Conservation (phyloP, 1,284 basidiomycete genomes). For the Pterulicium gracile region DNA sequence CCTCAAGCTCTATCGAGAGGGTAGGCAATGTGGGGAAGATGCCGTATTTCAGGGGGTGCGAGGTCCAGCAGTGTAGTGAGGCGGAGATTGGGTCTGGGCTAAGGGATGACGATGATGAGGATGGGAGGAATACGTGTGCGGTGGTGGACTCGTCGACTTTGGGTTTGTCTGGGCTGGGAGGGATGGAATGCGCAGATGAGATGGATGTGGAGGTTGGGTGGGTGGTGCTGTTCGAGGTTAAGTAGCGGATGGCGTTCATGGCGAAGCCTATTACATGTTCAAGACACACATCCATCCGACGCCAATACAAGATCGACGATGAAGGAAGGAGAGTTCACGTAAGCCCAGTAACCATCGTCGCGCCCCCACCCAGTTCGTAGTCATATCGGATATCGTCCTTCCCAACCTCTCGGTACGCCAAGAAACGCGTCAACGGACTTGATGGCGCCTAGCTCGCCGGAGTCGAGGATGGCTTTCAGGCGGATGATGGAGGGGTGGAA, state of each 20-base stretch:
- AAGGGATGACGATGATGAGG: too few species aligned
- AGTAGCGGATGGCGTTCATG: constrained; percentile 29
- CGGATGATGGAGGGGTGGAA: constrained; percentile 52
- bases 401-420: constrained; percentile 21
- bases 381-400: constrained; percentile 46
- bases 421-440: constrained; percentile 28
- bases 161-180: too few species aligned
- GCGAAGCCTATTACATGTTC: constrained; percentile 34
- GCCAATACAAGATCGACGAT: too few species aligned
- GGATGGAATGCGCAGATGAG: constrained; percentile 12
- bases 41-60: constrained; percentile 18
- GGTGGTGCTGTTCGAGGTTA: constrained; percentile 1
- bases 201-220: background rate
- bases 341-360: constrained; percentile 62
- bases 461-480: constrained; percentile 40
- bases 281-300: too few species aligned
- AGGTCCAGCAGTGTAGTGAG: constrained; percentile 23
- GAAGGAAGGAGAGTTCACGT: too few species aligned
- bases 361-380: constrained; percentile 50
- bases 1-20: constrained; percentile 23
- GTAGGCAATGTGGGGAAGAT: constrained; percentile 25
- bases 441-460: constrained; percentile 38
- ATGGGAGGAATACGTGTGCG: constrained; percentile 25
- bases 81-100: too few species aligned
- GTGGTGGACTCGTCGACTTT: constrained; percentile 26